Evolutionary conservation across 768 basidiomycete genomes (phyloP), one percentile per base, ranked within the genome.

Genomic region (Infundibulicybe gibba): DNA sequence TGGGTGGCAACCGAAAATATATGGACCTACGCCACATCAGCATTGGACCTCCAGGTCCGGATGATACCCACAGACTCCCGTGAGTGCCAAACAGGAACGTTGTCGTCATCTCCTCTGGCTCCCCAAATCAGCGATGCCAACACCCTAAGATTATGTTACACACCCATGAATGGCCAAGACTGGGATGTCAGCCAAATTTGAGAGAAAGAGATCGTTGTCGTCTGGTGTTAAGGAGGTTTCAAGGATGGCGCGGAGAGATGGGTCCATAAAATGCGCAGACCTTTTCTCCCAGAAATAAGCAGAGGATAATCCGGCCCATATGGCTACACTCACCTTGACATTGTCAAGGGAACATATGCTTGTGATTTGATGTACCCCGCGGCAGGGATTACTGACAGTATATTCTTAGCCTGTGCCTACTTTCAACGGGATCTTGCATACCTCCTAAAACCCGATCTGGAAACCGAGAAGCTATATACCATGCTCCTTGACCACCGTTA

Each of bases 401-500:
- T 12, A 15, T 40, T 35, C 37, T 11, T 19, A 41, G 33, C 11
- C 16, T 31, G 14, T 12, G 19, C n/a, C 17, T 4, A 35, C 15
- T 8, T 17, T 5, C 3, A 8, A 19, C 31, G 5, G 16, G 31
- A 8, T 40, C 48, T 47, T 19, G 54, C 66, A 42, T 50, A 84
- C 85, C 80, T 43, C 77, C 85, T 8, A 83, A 54, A 10, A 87
- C 79, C 45, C 76, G 73, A 60, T 94, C 91, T 1, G 94, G 92
- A 62, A 79, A 87, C 51, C 87, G 72, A 20, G 83, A 76, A 12
- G 87, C 81, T 14, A 87, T 58, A 61, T 91, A 84, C 88, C 90
- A 93, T 2, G 84, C 73, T 0, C 93, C 93, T 63, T 94, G 94
- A 11, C 92, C 93, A 21, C 93, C 93, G 61, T 97, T 97, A 2